Evolutionary conservation across 2,329 filamentous ascomycete genomes (phyloP).

Genomic region (Hypomyces rosellus): DNA sequence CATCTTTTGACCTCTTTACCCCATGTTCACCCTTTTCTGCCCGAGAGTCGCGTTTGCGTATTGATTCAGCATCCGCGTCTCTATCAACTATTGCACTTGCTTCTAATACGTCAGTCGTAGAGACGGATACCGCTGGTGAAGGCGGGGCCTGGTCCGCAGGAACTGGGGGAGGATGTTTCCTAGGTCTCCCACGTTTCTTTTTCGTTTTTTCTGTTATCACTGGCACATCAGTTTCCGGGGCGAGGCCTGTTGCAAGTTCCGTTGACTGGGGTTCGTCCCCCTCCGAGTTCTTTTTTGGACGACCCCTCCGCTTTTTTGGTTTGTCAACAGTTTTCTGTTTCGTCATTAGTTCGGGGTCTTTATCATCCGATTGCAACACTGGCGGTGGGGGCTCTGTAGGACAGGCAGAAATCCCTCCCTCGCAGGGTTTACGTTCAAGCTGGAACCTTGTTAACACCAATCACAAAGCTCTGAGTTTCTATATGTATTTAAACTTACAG

Average conservation of each 20-base stretch:
- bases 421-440: conserved; percentile 2
- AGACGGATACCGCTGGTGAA: background rate
- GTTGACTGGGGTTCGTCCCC: conserved; percentile 11
- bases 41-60: background rate
- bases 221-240: background rate
- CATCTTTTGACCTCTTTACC: background rate
- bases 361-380: conserved; percentile 7
- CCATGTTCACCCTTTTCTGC: background rate
- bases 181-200: conserved; percentile 38
- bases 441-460: conserved; percentile 1
- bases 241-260: background rate
- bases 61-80: background rate
- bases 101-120: background rate
- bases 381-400: conserved; percentile 1
- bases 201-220: conserved; percentile 16
- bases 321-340: conserved; percentile 13
- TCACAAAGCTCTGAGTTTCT: background rate
- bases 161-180: conserved; percentile 22
- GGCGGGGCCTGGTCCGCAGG: conserved; percentile 15
- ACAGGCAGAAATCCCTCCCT: background rate
- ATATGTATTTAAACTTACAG: background rate
- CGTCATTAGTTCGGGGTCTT: conserved; percentile 10
- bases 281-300: conserved; percentile 23
- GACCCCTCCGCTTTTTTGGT: conserved; percentile 25
- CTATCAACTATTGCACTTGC: background rate